A percentile compares a stretch with the other conserved stretches of the same genome.
Evolutionary conservation across 345 rosid species (phyloP).

Genomic region (Luvunga scandens): DNA sequence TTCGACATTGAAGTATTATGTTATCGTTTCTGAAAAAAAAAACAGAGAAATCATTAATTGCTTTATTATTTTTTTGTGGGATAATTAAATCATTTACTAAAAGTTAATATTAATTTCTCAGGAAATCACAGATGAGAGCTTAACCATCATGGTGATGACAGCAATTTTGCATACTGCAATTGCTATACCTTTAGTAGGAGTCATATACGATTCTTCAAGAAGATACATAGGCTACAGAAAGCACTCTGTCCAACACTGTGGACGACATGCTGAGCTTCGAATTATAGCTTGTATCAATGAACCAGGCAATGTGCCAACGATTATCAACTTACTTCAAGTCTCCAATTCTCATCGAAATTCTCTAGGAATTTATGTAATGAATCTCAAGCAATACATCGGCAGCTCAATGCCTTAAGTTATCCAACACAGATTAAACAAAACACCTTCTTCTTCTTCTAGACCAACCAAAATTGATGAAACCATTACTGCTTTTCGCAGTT

Average conservation of each 20-base stretch:
- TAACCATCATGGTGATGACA: conserved; percentile 25
- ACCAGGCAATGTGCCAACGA: conserved; percentile 27
- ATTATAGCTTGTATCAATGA: conserved; percentile 40
- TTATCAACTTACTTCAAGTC: conserved; percentile 31
- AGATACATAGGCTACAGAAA: conserved; percentile 37
- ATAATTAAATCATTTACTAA: background rate
- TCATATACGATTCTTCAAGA: conserved; percentile 32
- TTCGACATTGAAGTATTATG: no score
- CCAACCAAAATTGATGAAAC: background rate
- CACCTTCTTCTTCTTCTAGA: background rate
- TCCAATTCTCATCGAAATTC: conserved; percentile 31
- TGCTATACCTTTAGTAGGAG: conserved; percentile 17
- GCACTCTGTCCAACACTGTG: conserved; percentile 26
- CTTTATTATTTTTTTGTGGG: no score
- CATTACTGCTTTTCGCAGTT: conserved; percentile 7
- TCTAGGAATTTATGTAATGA: conserved; percentile 30
- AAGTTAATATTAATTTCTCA: conserved; percentile 11
- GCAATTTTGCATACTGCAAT: conserved; percentile 23
- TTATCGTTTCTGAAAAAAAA: no score
- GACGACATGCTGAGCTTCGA: conserved; percentile 25
- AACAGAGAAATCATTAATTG: no score
- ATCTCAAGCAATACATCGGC: conserved; percentile 25
- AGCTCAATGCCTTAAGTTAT: conserved; percentile 16
- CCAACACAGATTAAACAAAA: background rate
- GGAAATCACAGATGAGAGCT: conserved; percentile 25